phyloP scores from a whole-genome alignment of 2,329 filamentous ascomycete genomes.

The Colletotrichum zoysiae region DNA sequence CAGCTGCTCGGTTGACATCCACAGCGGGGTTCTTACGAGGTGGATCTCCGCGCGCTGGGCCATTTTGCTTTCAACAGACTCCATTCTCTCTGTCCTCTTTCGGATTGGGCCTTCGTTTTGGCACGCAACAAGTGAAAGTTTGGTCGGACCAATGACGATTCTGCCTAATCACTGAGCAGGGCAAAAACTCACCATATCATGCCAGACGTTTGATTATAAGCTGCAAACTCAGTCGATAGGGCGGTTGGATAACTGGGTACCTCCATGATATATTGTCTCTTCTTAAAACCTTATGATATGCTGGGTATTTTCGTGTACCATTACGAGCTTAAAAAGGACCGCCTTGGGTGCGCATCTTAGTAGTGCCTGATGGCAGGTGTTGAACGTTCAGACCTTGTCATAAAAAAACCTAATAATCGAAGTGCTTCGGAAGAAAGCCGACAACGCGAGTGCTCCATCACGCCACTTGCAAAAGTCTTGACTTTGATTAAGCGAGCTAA shows the following conservation, averaged over 20 bases:
- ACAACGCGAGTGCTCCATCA: neutral
- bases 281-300: too few relatives aligned
- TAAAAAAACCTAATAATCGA: neutral
- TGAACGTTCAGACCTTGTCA: too few relatives aligned
- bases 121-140: neutral
- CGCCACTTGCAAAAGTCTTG: too few relatives aligned
- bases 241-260: too few relatives aligned
- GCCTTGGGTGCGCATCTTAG: too few relatives aligned
- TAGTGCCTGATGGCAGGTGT: neutral
- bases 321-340: too few relatives aligned
- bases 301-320: too few relatives aligned
- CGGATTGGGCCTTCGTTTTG: slow-evolving; percentile 5
- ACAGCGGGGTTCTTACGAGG: slow-evolving; percentile 33
- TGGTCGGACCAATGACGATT: neutral
- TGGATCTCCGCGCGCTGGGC: slow-evolving; percentile 23
- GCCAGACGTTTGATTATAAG: neutral
- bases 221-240: too few relatives aligned
- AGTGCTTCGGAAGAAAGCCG: neutral
- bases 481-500: neutral
- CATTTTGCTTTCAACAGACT: neutral
- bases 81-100: slow-evolving; percentile 15
- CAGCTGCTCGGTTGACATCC: slow-evolving; percentile 3
- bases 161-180: neutral
- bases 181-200: neutral
- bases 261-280: too few relatives aligned